Evolutionary conservation across 2,329 filamentous ascomycete species (phyloP), one percentile per base, ranked within the genome.

Genomic region (Penicillium sp.): DNA sequence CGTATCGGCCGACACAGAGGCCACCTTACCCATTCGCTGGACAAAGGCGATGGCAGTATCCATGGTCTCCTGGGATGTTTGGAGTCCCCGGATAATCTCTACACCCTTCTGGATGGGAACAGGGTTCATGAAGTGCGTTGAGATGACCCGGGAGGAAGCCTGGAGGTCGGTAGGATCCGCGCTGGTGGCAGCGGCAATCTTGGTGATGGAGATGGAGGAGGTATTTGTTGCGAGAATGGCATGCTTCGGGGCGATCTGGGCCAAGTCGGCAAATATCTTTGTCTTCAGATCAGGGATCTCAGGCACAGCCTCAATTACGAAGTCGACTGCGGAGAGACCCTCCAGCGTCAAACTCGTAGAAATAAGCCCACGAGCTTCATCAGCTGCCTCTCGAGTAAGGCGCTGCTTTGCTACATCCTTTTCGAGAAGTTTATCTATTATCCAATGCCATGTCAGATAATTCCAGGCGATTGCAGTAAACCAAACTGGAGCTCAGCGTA

Each of bases 91-190:
- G 73, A 99, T 97, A 69, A 99, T 97, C 78, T 99, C 94, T 5
- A 99, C 94, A 51, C 94, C 94, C 76, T 96, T 96, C 73, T 97
- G 94, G 33, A 99, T 79, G 2, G 94, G 94, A 0, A 99, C 94
- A 0, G 94, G 94, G 81, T 99, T 99, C 94, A 99, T 99, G 78
- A 99, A 99, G 76, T 99, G 94, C 16, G 94, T 97, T 50, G 91
- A 91, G 54, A 99, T 86, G 10, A 99, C 94, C 47, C 94, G 88
- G 6, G 91, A 93, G 43, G 91, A 89, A 40, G 87, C 89, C 43
- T 87, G 88, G 25, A 90, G 87, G 69, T 96, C 90, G 19, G 80
- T 93, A 0, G 91, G 88, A 70, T 96, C 86, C 55, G 81, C 81
- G 27, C 87, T 89, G 0, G 93, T 93, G 10, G 92, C 86, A 4